phyloP scores from a whole-genome alignment of 208 protist genomes.

The Leishmania martiniquensis region DNA sequence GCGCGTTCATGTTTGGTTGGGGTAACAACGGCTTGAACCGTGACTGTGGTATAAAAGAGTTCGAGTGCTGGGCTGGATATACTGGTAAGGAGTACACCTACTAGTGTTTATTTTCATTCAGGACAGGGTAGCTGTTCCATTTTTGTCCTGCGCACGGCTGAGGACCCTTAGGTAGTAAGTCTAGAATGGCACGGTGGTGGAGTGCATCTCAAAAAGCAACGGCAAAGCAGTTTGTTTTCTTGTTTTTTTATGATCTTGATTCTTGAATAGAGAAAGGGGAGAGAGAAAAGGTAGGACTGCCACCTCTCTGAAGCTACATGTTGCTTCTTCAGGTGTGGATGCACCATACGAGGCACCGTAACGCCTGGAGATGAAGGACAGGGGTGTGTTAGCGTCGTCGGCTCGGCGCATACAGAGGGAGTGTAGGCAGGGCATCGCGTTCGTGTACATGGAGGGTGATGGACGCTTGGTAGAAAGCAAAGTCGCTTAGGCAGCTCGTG shows the following conservation, averaged over 20 bases:
- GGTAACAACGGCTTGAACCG: conserved; percentile 92
- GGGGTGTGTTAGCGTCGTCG: neutral
- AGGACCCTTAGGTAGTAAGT: neutral
- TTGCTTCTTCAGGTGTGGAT: neutral
- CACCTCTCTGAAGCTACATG: too few species aligned
- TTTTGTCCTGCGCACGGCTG: neutral
- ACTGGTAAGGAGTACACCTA: conserved; percentile 89
- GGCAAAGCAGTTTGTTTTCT: neutral
- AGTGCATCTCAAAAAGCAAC: neutral
- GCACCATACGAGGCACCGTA: neutral
- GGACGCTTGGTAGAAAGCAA: too few species aligned
- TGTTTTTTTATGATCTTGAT: neutral
- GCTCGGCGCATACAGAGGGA: neutral
- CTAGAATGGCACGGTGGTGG: neutral
- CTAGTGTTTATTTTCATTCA: conserved; percentile 36
- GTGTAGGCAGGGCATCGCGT: neutral
- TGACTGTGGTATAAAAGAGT: conserved; percentile 87
- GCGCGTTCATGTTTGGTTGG: conserved; percentile 83
- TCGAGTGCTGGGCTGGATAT: conserved; percentile 90
- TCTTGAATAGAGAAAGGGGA: neutral
- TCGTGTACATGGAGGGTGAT: neutral
- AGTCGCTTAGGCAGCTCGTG: too few species aligned
- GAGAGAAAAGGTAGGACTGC: neutral
- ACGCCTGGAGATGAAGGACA: neutral
- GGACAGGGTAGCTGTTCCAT: neutral